Evolutionary conservation across 2,329 filamentous ascomycete species (phyloP).

Genomic region (Penicillium sp.): DNA sequence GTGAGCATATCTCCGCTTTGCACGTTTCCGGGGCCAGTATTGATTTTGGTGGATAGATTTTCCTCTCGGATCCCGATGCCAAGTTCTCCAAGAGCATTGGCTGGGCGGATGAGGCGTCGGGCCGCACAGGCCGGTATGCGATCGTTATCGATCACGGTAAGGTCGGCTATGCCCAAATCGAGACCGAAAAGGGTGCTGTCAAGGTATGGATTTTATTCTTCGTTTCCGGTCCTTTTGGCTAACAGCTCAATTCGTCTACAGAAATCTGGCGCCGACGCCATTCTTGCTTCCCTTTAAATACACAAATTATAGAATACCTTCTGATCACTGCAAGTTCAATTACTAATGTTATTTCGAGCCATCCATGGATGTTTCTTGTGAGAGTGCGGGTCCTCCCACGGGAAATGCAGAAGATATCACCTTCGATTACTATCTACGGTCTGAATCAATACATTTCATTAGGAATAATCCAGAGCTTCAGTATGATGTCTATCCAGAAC

Average conservation of each 20-base stretch:
- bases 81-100: slow-evolving; percentile 73
- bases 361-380: background rate
- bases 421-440: background rate
- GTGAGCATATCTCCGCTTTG: slow-evolving; percentile 32
- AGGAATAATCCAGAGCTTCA: background rate
- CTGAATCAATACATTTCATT: background rate
- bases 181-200: slow-evolving; percentile 47
- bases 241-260: slow-evolving; percentile 9
- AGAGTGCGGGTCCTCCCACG: no score
- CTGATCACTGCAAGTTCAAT: background rate
- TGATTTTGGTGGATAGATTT: slow-evolving; percentile 52
- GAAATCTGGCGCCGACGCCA: slow-evolving; percentile 33
- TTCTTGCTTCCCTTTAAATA: slow-evolving; percentile 33
- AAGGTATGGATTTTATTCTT: slow-evolving; percentile 26
- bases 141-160: slow-evolving; percentile 79
- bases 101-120: slow-evolving; percentile 58
- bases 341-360: background rate
- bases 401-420: background rate
- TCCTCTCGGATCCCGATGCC: slow-evolving; percentile 68
- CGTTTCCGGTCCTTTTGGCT: background rate
- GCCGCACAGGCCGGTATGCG: slow-evolving; percentile 73
- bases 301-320: background rate
- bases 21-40: background rate
- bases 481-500: background rate
- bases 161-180: slow-evolving; percentile 72